Percentiles rank a stretch among this genome's conserved stretches.
Evolutionary conservation across 73 alveolate genomes (phyloP).

Genomic region (Tetrahymena elliotti): DNA sequence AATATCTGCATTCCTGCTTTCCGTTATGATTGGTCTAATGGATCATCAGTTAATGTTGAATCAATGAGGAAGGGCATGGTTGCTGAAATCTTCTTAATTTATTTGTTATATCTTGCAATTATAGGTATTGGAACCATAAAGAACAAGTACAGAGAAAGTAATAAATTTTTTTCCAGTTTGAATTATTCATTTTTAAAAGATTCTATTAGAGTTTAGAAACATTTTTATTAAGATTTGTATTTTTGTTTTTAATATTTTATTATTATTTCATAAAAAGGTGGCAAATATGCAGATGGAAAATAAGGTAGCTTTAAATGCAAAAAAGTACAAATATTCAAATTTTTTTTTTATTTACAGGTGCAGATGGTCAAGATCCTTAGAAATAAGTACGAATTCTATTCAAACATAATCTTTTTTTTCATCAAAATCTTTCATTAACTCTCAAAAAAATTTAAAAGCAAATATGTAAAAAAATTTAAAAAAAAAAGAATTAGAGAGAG

Average conservation of each 20-base stretch:
- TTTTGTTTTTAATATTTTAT: not conserved
- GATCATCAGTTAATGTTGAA: not conserved
- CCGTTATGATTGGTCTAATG: not conserved
- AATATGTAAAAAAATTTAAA: too few relatives aligned
- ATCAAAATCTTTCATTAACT: too few relatives aligned
- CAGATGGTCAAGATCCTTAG: not conserved
- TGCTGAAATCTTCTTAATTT: not conserved
- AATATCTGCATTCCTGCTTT: not conserved
- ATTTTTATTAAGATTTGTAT: not conserved
- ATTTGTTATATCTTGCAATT: not conserved
- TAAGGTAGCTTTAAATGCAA: not conserved
- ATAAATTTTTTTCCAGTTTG: not conserved
- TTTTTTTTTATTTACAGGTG: not conserved
- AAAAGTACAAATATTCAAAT: not conserved
- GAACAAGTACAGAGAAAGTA: not conserved
- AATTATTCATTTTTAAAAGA: not conserved
- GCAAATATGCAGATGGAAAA: not conserved
- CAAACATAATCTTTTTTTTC: too few relatives aligned
- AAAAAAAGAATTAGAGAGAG: not conserved
- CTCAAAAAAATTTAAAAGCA: too few relatives aligned
- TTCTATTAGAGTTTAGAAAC: too few relatives aligned
- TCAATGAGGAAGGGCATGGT: not conserved
- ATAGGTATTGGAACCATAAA: not conserved
- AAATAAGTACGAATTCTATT: not conserved
- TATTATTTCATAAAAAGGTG: not conserved